Percentiles rank a stretch among this genome's conserved stretches.
Evolutionary conservation across 371 early-diverging fungal species (phyloP).

Genomic region (Lichtheimia ornata): DNA sequence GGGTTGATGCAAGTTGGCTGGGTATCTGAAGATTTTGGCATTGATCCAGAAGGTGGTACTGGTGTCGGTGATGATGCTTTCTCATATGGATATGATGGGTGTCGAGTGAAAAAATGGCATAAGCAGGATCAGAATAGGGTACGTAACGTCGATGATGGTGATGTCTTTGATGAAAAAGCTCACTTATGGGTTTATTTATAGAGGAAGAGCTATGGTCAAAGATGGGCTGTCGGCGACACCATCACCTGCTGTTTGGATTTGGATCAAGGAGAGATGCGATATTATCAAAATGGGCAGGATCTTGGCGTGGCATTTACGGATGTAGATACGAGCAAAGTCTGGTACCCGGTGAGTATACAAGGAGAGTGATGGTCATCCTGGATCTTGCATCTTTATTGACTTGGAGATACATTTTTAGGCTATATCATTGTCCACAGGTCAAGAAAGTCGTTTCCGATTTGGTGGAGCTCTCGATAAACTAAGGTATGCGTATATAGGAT

Average conservation of each 20-base stretch:
- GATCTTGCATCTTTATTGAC: neutral
- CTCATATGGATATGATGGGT: constrained; percentile 76
- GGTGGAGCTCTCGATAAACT: constrained; percentile 40
- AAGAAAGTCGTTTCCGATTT: constrained; percentile 41
- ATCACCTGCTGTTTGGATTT: constrained; percentile 68
- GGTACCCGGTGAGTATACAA: constrained; percentile 55
- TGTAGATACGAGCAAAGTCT: constrained; percentile 34
- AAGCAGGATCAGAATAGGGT: constrained; percentile 32
- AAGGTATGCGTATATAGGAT: constrained; percentile 14
- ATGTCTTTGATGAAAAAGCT: no score
- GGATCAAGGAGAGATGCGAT: constrained; percentile 55
- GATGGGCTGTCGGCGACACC: constrained; percentile 64
- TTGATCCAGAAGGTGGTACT: constrained; percentile 71
- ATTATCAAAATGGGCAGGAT: constrained; percentile 60
- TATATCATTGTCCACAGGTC: constrained; percentile 43
- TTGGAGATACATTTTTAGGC: constrained; percentile 17
- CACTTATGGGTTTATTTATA: constrained; percentile 15
- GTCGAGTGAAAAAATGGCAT: constrained; percentile 72
- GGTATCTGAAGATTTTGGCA: constrained; percentile 49
- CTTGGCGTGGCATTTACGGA: constrained; percentile 72
- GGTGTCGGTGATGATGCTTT: constrained; percentile 73
- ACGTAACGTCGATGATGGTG: neutral
- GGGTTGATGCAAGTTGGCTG: constrained; percentile 80
- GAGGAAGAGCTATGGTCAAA: constrained; percentile 59
- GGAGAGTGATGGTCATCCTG: no score